phyloP scores from a whole-genome alignment of 352 stramenopile species.

The Pythium aquatile region DNA sequence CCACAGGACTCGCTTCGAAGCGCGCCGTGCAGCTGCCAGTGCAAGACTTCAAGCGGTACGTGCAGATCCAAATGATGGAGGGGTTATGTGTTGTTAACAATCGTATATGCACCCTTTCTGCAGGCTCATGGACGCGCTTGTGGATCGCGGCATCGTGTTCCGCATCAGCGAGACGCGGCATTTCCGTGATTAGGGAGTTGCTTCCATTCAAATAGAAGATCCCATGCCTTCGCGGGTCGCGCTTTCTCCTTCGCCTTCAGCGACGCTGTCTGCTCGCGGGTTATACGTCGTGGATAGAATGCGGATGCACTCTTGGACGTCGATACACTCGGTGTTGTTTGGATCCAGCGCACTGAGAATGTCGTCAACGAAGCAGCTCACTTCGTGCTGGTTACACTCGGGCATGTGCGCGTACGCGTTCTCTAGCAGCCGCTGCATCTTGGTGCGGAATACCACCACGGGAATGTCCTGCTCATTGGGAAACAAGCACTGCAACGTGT shows the following conservation, averaged over 20 bases:
- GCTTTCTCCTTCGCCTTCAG: conserved; percentile 4
- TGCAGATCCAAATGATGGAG: not conserved
- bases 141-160: conserved; percentile 44
- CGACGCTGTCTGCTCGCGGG: conserved; percentile 16
- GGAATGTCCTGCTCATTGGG: conserved; percentile 60
- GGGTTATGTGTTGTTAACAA: not conserved
- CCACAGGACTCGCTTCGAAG: conserved; percentile 41
- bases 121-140: conserved; percentile 52
- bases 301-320: conserved; percentile 67
- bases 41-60: conserved; percentile 49
- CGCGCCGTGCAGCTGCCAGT: conserved; percentile 69
- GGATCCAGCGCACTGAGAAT: conserved; percentile 63
- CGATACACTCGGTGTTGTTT: conserved; percentile 71
- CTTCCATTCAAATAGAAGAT: not conserved
- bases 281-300: conserved; percentile 57
- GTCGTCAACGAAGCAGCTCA: conserved; percentile 71
- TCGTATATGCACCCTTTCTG: not conserved
- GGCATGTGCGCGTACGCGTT: conserved; percentile 60
- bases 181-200: conserved; percentile 45
- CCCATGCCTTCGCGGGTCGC: not conserved
- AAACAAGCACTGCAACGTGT: conserved; percentile 43
- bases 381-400: conserved; percentile 67
- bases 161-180: conserved; percentile 62
- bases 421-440: conserved; percentile 67
- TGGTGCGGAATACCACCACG: conserved; percentile 61